These are phyloP conservation scores for Dendrobium chrysotoxum DNA, from an alignment of 106 monocot genomes.

Conservation along the genomic window DNA sequence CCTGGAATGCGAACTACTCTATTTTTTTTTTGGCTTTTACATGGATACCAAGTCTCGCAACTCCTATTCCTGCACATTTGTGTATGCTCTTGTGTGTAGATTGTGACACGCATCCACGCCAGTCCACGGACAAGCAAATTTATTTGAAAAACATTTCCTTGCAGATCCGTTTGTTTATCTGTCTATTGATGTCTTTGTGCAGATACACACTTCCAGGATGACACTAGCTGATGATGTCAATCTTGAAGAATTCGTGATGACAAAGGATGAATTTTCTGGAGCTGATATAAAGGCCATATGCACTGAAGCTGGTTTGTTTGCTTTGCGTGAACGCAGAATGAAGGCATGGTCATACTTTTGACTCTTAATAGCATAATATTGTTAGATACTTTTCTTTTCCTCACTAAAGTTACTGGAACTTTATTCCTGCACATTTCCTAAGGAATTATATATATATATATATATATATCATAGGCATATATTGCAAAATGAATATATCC, in stretches of 20 bases:
- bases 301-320: constrained; percentile 95
- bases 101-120: not conserved
- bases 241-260: constrained; percentile 97
- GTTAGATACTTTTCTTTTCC: not conserved
- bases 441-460: too few relatives aligned
- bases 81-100: not conserved
- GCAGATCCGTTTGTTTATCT: not conserved
- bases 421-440: too few relatives aligned
- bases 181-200: not conserved
- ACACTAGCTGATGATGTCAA: constrained; percentile 94
- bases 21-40: too few relatives aligned
- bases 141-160: not conserved
- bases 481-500: too few relatives aligned
- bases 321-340: constrained; percentile 87
- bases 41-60: too few relatives aligned
- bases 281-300: constrained; percentile 98
- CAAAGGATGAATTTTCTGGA: constrained; percentile 96
- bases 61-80: not conserved
- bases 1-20: too few relatives aligned
- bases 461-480: too few relatives aligned
- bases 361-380: not conserved
- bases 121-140: not conserved
- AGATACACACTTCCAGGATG: constrained; percentile 98
- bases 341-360: constrained; percentile 36
- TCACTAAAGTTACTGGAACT: too few relatives aligned